Evolutionary conservation across 495 filamentous ascomycete genomes (phyloP).

Genomic region (Aspergillus baeticus): DNA sequence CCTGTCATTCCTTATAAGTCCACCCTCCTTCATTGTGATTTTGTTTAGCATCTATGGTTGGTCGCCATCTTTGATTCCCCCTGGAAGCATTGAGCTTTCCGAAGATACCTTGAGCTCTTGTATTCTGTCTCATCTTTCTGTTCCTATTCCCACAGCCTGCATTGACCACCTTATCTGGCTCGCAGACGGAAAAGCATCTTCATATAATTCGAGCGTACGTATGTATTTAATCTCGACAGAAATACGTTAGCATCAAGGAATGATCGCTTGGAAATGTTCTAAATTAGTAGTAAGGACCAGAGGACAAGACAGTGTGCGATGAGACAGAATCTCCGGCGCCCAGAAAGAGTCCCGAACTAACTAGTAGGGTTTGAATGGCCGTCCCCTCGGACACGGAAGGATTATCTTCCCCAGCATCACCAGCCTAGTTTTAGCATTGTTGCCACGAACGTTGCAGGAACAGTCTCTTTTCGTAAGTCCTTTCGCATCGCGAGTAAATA

Average conservation of each 20-base stretch:
- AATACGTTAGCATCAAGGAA: conserved; percentile 10
- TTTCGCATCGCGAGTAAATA: too few relatives aligned
- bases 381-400: not conserved
- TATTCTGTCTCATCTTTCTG: conserved; percentile 17
- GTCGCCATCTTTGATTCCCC: conserved; percentile 25
- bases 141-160: conserved; percentile 5
- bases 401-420: too few relatives aligned
- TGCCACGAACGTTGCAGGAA: too few relatives aligned
- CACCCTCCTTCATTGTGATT: conserved; percentile 21
- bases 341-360: too few relatives aligned
- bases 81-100: conserved; percentile 21
- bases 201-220: conserved; percentile 18
- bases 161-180: conserved; percentile 1
- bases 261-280: not conserved
- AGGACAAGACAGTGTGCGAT: too few relatives aligned
- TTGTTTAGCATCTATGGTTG: conserved; percentile 23
- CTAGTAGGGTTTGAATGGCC: too few relatives aligned
- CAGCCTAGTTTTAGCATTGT: too few relatives aligned
- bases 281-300: too few relatives aligned
- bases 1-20: conserved; percentile 19
- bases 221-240: conserved; percentile 32
- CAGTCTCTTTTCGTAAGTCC: too few relatives aligned
- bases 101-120: conserved; percentile 10
- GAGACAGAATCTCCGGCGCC: too few relatives aligned
- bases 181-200: conserved; percentile 17